Base-by-base conservation (phyloP, 371 early-diverging fungal genomes). In the Blyttiomyces sp. region DNA sequence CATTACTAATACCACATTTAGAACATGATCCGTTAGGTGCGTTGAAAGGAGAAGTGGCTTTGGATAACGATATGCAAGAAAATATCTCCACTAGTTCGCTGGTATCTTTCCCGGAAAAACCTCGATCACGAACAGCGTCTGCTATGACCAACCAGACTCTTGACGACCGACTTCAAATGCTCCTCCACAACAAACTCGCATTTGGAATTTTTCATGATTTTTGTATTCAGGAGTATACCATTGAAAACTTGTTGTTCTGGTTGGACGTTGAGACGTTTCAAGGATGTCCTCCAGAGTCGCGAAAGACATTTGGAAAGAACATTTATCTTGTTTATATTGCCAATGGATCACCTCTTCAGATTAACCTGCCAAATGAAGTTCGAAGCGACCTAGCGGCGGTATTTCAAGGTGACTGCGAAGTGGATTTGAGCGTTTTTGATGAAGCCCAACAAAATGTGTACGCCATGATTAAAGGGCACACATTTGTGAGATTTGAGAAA, bases 391-490 rank as follows among this genome's bases (percentile, higher is more conserved):
- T 85, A 21, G 42, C 35, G 35, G 36, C 28, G 43, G 27, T 54
- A n/a, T 23, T 56, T 5, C 66, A 54, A 4, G 54, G 45, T 16
- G 70, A 71, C 11, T 13, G 66, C 2, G 51, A 19, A 5, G 23
- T 73, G 45, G 79, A 76, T 43, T 68, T 71, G 32, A 71, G 66
- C 26, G 73, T 83, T 63, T 86, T 81, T 68, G 86, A 86, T 59
- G 83, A 76, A 13, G 82, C 80, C 0, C 86, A 86, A 51, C 76
- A 81, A 42, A 71, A 81, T 26, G 77, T 78, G 4, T 82, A 83
- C 50, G 75, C 76, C 34, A 68, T 83, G 49, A 57, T 86, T 64
- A 81, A 80, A 54, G 75, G 75, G 9, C 77, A 83, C 48, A 70
- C 80, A 1, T 81, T 79, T 61, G 66, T 71, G 9, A 66, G 83